These are phyloP conservation scores for Xylaria palmicola DNA, from an alignment of 495 filamentous ascomycete species.

Conservation along the genomic window DNA sequence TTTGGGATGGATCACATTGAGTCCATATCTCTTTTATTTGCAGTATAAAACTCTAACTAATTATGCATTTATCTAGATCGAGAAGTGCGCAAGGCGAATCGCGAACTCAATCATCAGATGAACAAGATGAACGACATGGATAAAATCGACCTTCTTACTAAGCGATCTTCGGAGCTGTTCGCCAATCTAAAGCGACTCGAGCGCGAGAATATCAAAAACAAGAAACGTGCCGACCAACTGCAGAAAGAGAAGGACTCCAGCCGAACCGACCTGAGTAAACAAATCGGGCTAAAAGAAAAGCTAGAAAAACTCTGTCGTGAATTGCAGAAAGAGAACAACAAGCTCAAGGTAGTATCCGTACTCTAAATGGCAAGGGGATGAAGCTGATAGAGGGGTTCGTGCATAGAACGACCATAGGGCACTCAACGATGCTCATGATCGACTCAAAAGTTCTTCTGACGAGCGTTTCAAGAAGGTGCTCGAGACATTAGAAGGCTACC, in stretches of 20 bases:
- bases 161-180: slow-evolving; percentile 85
- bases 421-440: slow-evolving; percentile 76
- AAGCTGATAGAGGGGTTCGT: slow-evolving; percentile 34
- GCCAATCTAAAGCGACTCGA: slow-evolving; percentile 93
- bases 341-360: slow-evolving; percentile 66
- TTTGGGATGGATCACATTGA: not conserved
- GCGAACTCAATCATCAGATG: slow-evolving; percentile 79
- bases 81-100: slow-evolving; percentile 86
- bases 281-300: slow-evolving; percentile 84
- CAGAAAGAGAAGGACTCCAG: slow-evolving; percentile 95
- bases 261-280: slow-evolving; percentile 83
- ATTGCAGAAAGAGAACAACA: slow-evolving; percentile 92
- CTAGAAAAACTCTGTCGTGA: slow-evolving; percentile 92
- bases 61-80: slow-evolving; percentile 39
- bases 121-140: slow-evolving; percentile 70
- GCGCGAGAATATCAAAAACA: slow-evolving; percentile 89
- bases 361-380: not conserved
- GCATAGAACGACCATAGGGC: slow-evolving; percentile 85
- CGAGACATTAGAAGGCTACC: slow-evolving; percentile 75
- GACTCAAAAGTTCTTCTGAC: slow-evolving; percentile 79
- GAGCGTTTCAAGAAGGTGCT: slow-evolving; percentile 61
- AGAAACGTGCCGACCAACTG: slow-evolving; percentile 89
- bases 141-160: slow-evolving; percentile 83
- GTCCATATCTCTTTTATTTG: not conserved
- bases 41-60: not conserved